phyloP scores from a whole-genome alignment of 108 stramenopile species.

The Skeletonema grethae region DNA sequence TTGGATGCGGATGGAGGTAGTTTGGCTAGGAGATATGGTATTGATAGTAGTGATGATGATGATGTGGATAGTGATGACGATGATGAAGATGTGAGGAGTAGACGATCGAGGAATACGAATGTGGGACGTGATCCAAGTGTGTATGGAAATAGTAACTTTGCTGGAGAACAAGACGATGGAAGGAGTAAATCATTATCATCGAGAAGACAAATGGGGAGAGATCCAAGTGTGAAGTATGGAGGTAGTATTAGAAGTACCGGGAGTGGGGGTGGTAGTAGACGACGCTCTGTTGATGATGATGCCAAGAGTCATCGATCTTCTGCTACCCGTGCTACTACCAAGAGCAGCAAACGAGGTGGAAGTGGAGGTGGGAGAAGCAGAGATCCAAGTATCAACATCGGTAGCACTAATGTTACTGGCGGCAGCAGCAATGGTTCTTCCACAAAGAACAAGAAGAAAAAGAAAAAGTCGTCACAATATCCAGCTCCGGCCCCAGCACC shows the following conservation, averaged over 20 bases:
- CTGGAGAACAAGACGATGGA: background rate
- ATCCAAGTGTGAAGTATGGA: background rate
- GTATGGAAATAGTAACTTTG: background rate
- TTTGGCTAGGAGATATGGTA: background rate
- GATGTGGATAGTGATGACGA: background rate
- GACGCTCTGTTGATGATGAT: background rate
- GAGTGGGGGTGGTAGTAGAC: background rate
- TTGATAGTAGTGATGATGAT: background rate
- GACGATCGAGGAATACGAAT: background rate
- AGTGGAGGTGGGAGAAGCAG: background rate
- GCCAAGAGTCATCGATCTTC: background rate
- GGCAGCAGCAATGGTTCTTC: background rate
- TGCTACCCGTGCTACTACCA: background rate
- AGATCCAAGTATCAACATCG: background rate
- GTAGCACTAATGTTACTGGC: background rate
- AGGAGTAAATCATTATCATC: background rate
- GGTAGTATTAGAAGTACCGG: background rate
- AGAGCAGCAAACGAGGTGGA: background rate
- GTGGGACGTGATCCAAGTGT: slow-evolving; percentile 4
- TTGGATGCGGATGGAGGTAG: background rate
- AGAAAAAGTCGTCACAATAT: background rate
- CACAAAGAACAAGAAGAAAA: background rate
- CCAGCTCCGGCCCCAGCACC: background rate
- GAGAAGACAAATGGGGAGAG: background rate
- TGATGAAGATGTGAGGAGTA: background rate